These are phyloP conservation scores for Exophiala aquamarina DNA, from an alignment of 2,329 filamentous ascomycete genomes.

Conservation along the genomic window DNA sequence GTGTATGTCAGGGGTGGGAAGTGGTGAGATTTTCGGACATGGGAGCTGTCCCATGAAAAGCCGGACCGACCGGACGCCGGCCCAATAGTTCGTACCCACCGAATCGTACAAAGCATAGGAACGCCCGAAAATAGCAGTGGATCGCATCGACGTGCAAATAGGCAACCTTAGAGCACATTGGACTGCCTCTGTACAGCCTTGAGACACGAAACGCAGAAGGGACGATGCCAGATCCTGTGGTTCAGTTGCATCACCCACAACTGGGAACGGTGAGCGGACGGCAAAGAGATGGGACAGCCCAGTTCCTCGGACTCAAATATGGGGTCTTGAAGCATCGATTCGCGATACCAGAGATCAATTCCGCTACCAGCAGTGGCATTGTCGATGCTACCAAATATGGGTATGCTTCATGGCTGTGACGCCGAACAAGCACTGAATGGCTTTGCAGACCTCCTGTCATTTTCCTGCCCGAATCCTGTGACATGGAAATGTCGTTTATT, in stretches of 20 bases:
- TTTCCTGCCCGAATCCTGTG: not conserved
- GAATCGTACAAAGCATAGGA: too few relatives aligned
- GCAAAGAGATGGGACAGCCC: not conserved
- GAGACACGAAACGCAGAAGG: not conserved
- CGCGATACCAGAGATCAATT: conserved; percentile 1
- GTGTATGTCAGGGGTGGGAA: too few relatives aligned
- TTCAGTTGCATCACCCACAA: conserved; percentile 2
- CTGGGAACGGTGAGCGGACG: not conserved
- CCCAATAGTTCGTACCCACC: too few relatives aligned
- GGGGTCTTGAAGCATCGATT: conserved; percentile 4
- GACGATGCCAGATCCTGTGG: not conserved
- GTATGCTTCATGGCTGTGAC: too few relatives aligned
- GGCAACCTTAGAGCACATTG: too few relatives aligned
- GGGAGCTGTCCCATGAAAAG: too few relatives aligned
- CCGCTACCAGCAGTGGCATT: not conserved
- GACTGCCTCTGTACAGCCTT: not conserved
- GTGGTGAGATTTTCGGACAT: too few relatives aligned
- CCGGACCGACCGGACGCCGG: too few relatives aligned
- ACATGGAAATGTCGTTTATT: conserved; percentile 2
- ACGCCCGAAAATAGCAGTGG: too few relatives aligned
- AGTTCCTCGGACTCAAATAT: conserved; percentile 3
- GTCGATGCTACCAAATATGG: conserved; percentile 2
- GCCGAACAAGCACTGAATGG: not conserved
- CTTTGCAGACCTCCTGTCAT: not conserved
- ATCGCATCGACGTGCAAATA: too few relatives aligned